Evolutionary conservation across 129 eudicot species (phyloP).

Genomic region (Tagetes patula): DNA sequence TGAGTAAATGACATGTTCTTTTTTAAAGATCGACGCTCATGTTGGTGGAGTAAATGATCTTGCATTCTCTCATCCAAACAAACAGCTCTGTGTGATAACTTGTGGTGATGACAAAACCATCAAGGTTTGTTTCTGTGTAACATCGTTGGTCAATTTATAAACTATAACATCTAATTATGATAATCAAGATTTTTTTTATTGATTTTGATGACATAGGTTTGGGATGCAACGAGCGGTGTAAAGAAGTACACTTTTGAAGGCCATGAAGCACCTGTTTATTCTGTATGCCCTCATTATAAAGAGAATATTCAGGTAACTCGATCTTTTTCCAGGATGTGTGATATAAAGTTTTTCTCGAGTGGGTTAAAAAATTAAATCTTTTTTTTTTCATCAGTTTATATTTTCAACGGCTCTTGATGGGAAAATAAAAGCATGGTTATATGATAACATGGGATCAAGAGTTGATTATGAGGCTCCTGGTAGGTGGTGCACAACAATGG

Average conservation of each 20-base stretch:
- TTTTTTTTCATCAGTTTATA: slow-evolving; percentile 38
- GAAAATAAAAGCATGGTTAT: slow-evolving; percentile 59
- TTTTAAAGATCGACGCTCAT: slow-evolving; percentile 57
- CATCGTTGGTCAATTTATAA: not conserved
- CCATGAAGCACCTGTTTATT: slow-evolving; percentile 58
- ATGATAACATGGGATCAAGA: slow-evolving; percentile 43
- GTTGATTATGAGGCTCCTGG: slow-evolving; percentile 66
- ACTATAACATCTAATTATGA: not conserved
- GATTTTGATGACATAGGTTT: slow-evolving; percentile 31
- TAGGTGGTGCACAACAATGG: slow-evolving; percentile 58
- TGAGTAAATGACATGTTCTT: not conserved
- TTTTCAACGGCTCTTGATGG: slow-evolving; percentile 58
- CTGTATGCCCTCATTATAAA: slow-evolving; percentile 50
- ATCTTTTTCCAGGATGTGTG: not conserved
- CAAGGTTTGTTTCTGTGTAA: slow-evolving; percentile 46
- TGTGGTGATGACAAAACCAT: slow-evolving; percentile 92
- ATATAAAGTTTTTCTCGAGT: not conserved
- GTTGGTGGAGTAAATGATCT: slow-evolving; percentile 93
- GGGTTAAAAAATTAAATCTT: not conserved
- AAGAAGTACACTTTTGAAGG: slow-evolving; percentile 61
- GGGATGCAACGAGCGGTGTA: slow-evolving; percentile 53
- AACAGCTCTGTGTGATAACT: slow-evolving; percentile 86
- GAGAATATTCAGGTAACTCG: slow-evolving; percentile 77
- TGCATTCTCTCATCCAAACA: slow-evolving; percentile 87
- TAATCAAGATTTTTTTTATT: slow-evolving; percentile 11